Conservation (phyloP, 768 basidiomycete genomes). For the Hypholoma fasciculare region DNA sequence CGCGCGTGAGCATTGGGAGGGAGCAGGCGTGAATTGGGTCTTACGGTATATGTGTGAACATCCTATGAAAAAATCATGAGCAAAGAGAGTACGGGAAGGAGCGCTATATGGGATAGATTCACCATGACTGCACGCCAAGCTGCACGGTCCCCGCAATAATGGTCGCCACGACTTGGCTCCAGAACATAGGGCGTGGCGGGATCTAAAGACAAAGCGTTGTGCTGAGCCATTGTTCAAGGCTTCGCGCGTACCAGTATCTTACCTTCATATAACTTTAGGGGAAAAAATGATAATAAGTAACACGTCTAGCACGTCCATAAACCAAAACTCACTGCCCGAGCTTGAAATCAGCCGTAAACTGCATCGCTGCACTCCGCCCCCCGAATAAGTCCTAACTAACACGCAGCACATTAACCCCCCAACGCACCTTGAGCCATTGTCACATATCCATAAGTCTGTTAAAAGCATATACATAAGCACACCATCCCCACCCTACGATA, state of each 20-base stretch:
- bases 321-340: slow-evolving; percentile 63
- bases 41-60: slow-evolving; percentile 61
- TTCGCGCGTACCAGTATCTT: background rate
- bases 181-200: slow-evolving; percentile 67
- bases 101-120: slow-evolving; percentile 8
- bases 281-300: background rate
- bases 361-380: slow-evolving; percentile 44
- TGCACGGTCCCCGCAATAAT: slow-evolving; percentile 66
- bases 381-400: background rate
- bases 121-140: slow-evolving; percentile 67
- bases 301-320: background rate
- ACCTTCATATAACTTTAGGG: slow-evolving; percentile 29
- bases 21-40: slow-evolving; percentile 13
- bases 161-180: slow-evolving; percentile 65
- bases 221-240: no score
- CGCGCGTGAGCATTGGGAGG: background rate
- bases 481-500: background rate
- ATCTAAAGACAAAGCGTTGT: slow-evolving; percentile 31
- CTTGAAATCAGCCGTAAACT: slow-evolving; percentile 75
- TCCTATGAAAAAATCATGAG: slow-evolving; percentile 33
- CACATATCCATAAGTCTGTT: slow-evolving; percentile 64
- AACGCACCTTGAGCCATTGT: slow-evolving; percentile 52
- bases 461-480: slow-evolving; percentile 27
- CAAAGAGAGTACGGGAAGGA: background rate
- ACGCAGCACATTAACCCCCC: background rate